Evolutionary conservation across 495 filamentous ascomycete genomes (phyloP), one percentile per base, ranked within the genome.

Genomic region (Cercophora newfieldiana): DNA sequence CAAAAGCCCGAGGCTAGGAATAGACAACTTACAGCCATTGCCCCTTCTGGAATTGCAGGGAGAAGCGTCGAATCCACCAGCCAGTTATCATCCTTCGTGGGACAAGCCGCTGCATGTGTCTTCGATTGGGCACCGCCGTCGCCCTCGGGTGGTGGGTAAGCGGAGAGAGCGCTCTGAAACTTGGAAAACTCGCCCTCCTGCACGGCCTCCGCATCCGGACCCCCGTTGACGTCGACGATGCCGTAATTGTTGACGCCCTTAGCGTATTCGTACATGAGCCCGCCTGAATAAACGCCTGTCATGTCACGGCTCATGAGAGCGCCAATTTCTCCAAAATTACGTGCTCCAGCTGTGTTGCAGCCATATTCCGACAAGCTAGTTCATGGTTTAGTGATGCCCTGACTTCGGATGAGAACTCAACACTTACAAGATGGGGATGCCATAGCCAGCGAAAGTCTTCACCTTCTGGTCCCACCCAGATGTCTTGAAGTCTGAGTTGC

Each of bases 401-500:
- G 26, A 6, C 12, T 44, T 16, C 2, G 18, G 4, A 16, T 2
- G 10, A 2, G 10, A 14, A 14, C 18, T 14, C 37, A 14, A 14
- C 0, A 64, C 73, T 49, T 68, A 77, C 72, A 97, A 98, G 69
- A 97, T 89, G 22, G 94, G 95, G 55, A 97, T 80, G 67, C 93
- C 92, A 75, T 97, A 98, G 71, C 90, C 88, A 66, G 86, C 89
- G 83, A 94, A 97, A 77, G 89, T 91, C 81, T 91, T 85, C 59
- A 97, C 95, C 86, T 97, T 97, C 76, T 91, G 80, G 74, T 91
- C 83, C 93, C 93, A 98, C 68, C 92, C 93, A 59, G 94, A 91
- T 56, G 76, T 83, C 25, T 73, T 72, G 80, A 91, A 97, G 60
- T 90, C 86, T 22, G 93, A 91, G 70, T 93, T 90, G 73, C 94